phyloP scores from a whole-genome alignment of 1,284 basidiomycete species.

The Meripilus lineatus region DNA sequence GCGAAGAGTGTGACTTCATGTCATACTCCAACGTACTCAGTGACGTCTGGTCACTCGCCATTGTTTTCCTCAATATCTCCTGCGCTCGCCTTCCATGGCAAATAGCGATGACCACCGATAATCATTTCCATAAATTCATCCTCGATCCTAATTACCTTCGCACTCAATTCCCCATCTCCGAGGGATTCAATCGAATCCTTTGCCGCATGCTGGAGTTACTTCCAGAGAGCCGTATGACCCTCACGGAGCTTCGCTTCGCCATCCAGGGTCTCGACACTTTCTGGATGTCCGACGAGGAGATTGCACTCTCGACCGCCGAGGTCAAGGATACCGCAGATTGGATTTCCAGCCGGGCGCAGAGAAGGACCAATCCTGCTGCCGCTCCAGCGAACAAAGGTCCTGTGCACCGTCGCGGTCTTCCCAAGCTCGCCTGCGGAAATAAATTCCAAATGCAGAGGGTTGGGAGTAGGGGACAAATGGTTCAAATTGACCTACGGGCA shows the following conservation, averaged over 20 bases:
- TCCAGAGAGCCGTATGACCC: slow-evolving; percentile 8
- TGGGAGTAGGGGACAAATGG: too few relatives aligned
- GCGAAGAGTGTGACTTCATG: slow-evolving; percentile 7
- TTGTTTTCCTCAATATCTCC: slow-evolving; percentile 61
- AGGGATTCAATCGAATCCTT: slow-evolving; percentile 50
- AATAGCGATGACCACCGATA: slow-evolving; percentile 65
- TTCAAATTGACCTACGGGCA: too few relatives aligned
- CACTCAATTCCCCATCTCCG: slow-evolving; percentile 68
- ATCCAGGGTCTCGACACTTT: slow-evolving; percentile 8
- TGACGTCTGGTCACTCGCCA: slow-evolving; percentile 84
- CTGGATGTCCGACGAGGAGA: slow-evolving; percentile 14
- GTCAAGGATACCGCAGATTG: background rate
- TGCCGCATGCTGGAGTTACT: slow-evolving; percentile 27
- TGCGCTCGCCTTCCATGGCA: slow-evolving; percentile 86
- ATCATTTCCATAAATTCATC: slow-evolving; percentile 46
- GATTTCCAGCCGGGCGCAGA: too few relatives aligned
- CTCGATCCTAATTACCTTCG: slow-evolving; percentile 60
- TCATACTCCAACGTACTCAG: slow-evolving; percentile 68
- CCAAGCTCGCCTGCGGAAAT: too few relatives aligned
- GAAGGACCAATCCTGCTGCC: too few relatives aligned
- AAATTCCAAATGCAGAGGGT: too few relatives aligned
- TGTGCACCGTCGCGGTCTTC: too few relatives aligned
- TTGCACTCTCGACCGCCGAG: background rate
- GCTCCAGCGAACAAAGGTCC: too few relatives aligned
- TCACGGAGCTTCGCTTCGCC: slow-evolving; percentile 11